Evolutionary conservation across 805 yeast genomes (phyloP), one percentile per base, ranked within the genome.

Genomic region (Lipomyces kockii): DNA sequence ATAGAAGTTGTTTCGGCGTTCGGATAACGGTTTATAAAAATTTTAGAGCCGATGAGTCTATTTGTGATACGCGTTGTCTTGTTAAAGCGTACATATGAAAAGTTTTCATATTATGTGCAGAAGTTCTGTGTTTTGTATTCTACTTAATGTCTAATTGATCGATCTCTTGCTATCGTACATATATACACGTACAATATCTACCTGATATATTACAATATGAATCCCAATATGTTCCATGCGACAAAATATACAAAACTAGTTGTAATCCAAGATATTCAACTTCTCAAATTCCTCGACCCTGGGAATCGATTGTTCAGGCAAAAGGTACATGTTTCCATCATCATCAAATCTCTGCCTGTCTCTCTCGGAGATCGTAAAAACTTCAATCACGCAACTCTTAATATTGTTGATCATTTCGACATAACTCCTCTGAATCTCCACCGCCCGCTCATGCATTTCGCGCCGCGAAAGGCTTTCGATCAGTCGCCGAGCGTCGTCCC

Each of bases 271-370:
- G 32, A 69, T 66, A 6, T 58, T 59, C 63, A 69, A 20, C 57
- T 63, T 65, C 34, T 58, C 72, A 53, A 63, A 69, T 34, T 17
- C 37, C 22, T 56, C 63, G 12, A 69, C 62, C n/a, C 27, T 46
- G 35, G 72, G 72, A n/a, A 53, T 52, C n/a, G 64, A 49, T 20
- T 52, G 25, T 35, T 67, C 73, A 0, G 73, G 72, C 35, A 70
- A n/a, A 29, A 67, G 58, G 74, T 91, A 94, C 11, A 91, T 85
- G 70, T 89, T 88, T 1, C 98, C 98, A 69, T 91, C 86, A 52
- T 93, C 98, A 76, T 93, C 94, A 65, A 90, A 80, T 78, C 98
- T 86, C 79, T 92, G 96, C 72, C 97, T 84, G 74, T 93, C 97
- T 72, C 86, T 86, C 73, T 92, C 97, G 71, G 90, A 88, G 77